phyloP scores from a whole-genome alignment of 257 asterid species.

The Penstemon newberryi region DNA sequence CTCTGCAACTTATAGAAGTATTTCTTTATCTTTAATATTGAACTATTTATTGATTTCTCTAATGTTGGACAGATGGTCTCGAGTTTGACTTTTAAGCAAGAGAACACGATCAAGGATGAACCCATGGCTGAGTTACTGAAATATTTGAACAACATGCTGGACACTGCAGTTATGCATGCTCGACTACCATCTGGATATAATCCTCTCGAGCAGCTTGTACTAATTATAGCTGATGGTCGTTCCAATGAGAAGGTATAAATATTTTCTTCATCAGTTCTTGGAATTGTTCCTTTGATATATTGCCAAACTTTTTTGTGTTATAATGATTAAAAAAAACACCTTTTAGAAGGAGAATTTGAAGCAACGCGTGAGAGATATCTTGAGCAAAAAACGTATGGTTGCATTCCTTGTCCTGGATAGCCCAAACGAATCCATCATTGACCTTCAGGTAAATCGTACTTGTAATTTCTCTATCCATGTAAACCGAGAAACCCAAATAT shows the following conservation, averaged over 20 bases:
- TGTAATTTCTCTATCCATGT: neutral
- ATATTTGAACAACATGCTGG: constrained; percentile 71
- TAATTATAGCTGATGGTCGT: constrained; percentile 90
- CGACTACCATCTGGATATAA: constrained; percentile 81
- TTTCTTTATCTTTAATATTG: neutral
- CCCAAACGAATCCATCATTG: constrained; percentile 68
- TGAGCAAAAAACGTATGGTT: constrained; percentile 81
- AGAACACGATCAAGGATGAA: constrained; percentile 69
- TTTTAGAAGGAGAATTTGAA: constrained; percentile 57
- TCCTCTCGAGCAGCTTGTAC: constrained; percentile 95
- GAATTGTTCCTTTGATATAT: neutral
- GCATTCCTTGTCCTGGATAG: constrained; percentile 81
- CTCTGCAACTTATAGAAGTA: neutral
- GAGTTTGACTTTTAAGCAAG: constrained; percentile 86
- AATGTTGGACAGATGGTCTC: constrained; percentile 70
- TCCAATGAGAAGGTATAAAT: constrained; percentile 73
- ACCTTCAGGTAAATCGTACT: constrained; percentile 44
- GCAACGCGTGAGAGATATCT: constrained; percentile 69
- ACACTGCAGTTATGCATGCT: constrained; percentile 58
- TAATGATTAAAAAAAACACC: neutral
- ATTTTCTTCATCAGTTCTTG: constrained; percentile 4
- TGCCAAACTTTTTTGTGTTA: neutral
- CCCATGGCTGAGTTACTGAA: constrained; percentile 85
- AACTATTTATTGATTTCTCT: constrained; percentile 15
- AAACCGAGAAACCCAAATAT: neutral